Evolutionary conservation across 768 basidiomycete species (phyloP).

Genomic region (Collybia nuda): DNA sequence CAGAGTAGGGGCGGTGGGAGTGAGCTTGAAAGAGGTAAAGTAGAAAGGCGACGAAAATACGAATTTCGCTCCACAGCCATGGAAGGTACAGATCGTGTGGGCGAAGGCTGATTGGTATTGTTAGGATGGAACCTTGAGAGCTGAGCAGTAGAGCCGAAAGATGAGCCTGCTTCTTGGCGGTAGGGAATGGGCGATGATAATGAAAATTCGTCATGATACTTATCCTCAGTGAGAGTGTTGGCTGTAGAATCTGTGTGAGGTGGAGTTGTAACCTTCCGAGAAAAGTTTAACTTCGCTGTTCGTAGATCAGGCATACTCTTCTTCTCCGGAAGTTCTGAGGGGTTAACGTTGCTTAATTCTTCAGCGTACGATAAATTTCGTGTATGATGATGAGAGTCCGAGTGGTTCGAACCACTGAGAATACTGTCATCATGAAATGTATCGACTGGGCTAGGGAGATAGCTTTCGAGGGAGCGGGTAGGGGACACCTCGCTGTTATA

Average conservation of each 20-base stretch:
- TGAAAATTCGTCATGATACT: constrained; percentile 26
- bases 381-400: constrained; percentile 32
- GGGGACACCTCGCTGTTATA: constrained; percentile 42
- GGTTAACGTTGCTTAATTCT: constrained; percentile 33
- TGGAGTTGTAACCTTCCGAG: constrained; percentile 23
- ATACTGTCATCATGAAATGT: constrained; percentile 47
- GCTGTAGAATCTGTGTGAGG: constrained; percentile 11
- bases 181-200: constrained; percentile 39
- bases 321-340: constrained; percentile 50
- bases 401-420: constrained; percentile 5
- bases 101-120: constrained; percentile 23
- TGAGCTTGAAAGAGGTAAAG: constrained; percentile 64
- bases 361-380: constrained; percentile 53
- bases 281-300: constrained; percentile 41
- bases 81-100: constrained; percentile 45
- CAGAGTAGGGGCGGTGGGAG: constrained; percentile 69
- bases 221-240: constrained; percentile 7
- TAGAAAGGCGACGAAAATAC: constrained; percentile 92
- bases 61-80: constrained; percentile 84
- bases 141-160: constrained; percentile 22
- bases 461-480: constrained; percentile 50
- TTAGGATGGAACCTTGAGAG: constrained; percentile 22
- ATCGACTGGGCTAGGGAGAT: constrained; percentile 58
- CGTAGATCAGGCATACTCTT: constrained; percentile 89
- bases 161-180: constrained; percentile 49